Percentiles rank a stretch among this genome's conserved stretches.
Conservation (phyloP, 495 filamentous ascomycete genomes). For the Aspergillus affinis region DNA sequence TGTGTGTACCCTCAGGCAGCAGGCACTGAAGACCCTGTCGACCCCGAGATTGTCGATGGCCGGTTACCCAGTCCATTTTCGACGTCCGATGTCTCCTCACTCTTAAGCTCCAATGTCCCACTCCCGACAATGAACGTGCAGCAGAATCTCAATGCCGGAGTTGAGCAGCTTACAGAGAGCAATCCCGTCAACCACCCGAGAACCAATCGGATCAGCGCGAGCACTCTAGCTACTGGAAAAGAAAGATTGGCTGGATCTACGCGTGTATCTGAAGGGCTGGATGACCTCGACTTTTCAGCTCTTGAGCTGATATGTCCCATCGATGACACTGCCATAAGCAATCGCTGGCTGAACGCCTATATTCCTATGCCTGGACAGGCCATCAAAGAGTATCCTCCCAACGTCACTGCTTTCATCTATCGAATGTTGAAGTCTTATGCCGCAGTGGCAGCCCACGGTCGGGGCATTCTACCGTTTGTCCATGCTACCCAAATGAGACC, state of each 20-base stretch:
- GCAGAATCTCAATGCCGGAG: no score
- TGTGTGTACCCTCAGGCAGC: slow-evolving; percentile 19
- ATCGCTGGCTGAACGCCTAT: slow-evolving; percentile 47
- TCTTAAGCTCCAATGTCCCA: background rate
- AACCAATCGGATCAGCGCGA: background rate
- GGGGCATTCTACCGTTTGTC: slow-evolving; percentile 40
- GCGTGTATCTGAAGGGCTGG: background rate
- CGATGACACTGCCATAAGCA: slow-evolving; percentile 43
- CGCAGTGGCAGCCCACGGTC: slow-evolving; percentile 34
- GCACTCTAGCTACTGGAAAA: background rate
- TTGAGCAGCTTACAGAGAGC: background rate
- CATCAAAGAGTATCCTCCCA: slow-evolving; percentile 36
- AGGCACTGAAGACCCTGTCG: background rate
- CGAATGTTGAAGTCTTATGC: slow-evolving; percentile 46
- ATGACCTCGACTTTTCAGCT: slow-evolving; percentile 21
- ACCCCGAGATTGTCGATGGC: background rate
- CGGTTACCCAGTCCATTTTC: slow-evolving; percentile 1
- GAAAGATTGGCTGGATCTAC: background rate
- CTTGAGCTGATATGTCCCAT: slow-evolving; percentile 43
- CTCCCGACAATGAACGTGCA: background rate
- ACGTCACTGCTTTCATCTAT: slow-evolving; percentile 36
- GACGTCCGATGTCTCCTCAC: slow-evolving; percentile 1
- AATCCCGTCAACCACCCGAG: background rate
- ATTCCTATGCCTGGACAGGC: slow-evolving; percentile 40
- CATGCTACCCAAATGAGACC: slow-evolving; percentile 34